These are phyloP conservation scores for Ceratocystis smalleyi DNA, from an alignment of 2,329 filamentous ascomycete species.

Conservation along the genomic window DNA sequence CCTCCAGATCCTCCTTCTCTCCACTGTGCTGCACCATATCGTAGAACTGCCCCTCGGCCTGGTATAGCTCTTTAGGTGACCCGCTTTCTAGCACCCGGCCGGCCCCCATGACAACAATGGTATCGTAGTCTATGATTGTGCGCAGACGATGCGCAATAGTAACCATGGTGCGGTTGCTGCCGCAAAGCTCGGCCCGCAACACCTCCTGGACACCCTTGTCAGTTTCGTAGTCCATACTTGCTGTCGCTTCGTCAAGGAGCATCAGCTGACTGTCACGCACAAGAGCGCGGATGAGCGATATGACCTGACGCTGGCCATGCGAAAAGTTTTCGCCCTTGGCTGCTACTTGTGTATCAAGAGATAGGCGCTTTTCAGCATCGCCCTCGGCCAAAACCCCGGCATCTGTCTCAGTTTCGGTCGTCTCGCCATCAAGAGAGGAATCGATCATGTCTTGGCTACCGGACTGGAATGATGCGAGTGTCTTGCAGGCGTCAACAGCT, in stretches of 20 bases:
- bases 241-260: slow-evolving; percentile 35
- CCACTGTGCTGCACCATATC: slow-evolving; percentile 42
- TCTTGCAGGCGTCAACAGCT: slow-evolving; percentile 42
- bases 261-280: slow-evolving; percentile 33
- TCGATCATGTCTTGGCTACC: slow-evolving; percentile 19
- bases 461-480: slow-evolving; percentile 28
- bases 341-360: slow-evolving; percentile 28
- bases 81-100: slow-evolving; percentile 34
- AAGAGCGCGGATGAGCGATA: slow-evolving; percentile 33
- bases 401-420: slow-evolving; percentile 10
- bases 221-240: slow-evolving; percentile 34
- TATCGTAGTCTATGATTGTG: slow-evolving; percentile 38
- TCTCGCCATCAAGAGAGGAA: slow-evolving; percentile 15
- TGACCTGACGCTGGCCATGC: slow-evolving; percentile 35
- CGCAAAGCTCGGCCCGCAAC: slow-evolving; percentile 32
- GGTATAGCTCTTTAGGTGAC: slow-evolving; percentile 33
- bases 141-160: slow-evolving; percentile 35
- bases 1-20: slow-evolving; percentile 27
- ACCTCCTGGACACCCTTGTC: slow-evolving; percentile 33
- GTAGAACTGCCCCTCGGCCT: slow-evolving; percentile 32
- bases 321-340: slow-evolving; percentile 32
- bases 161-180: slow-evolving; percentile 30
- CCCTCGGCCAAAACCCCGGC: slow-evolving; percentile 11
- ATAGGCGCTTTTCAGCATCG: slow-evolving; percentile 21
- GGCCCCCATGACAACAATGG: slow-evolving; percentile 33